Percentiles rank a stretch among this genome's conserved stretches.
phyloP scores from a whole-genome alignment of 805 yeast genomes.

The Ogataea degrootiae region DNA sequence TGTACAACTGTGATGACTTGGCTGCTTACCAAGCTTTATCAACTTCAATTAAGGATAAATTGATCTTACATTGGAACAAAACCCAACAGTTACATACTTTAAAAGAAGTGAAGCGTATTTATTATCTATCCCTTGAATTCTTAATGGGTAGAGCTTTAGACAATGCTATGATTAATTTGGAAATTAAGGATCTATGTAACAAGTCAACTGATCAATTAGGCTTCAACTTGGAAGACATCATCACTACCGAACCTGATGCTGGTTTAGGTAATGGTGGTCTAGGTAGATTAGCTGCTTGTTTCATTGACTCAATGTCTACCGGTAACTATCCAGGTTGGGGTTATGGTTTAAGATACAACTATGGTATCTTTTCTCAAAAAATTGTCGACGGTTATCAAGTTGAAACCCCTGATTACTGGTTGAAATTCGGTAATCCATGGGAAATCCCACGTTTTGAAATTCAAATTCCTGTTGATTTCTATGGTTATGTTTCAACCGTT shows the following conservation, averaged over 20 bases:
- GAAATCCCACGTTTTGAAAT: slow-evolving; percentile 84
- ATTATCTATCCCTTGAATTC: slow-evolving; percentile 82
- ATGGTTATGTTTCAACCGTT: slow-evolving; percentile 68
- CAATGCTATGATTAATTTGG: slow-evolving; percentile 82
- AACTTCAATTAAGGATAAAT: slow-evolving; percentile 68
- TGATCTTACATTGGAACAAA: slow-evolving; percentile 84
- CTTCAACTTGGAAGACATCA: slow-evolving; percentile 78
- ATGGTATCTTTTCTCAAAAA: slow-evolving; percentile 88
- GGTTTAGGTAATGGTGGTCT: slow-evolving; percentile 94
- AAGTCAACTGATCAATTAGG: slow-evolving; percentile 69
- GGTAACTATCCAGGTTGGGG: slow-evolving; percentile 95
- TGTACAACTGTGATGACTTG: slow-evolving; percentile 86
- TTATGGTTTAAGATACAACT: slow-evolving; percentile 87
- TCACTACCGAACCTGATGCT: slow-evolving; percentile 88
- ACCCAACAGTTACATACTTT: slow-evolving; percentile 88
- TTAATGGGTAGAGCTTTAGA: slow-evolving; percentile 94
- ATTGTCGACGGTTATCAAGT: slow-evolving; percentile 91
- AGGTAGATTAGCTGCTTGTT: slow-evolving; percentile 93
- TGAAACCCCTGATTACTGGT: slow-evolving; percentile 93
- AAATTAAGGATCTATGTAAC: slow-evolving; percentile 54
- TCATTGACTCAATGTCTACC: slow-evolving; percentile 81
- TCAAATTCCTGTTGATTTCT: slow-evolving; percentile 84
- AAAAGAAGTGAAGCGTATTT: slow-evolving; percentile 78
- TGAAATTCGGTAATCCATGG: slow-evolving; percentile 88
- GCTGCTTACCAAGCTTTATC: slow-evolving; percentile 94